Percentiles rank a stretch among this genome's conserved stretches.
Conservation (phyloP, 2,329 filamentous ascomycete genomes). For the Colletotrichum coccodes region DNA sequence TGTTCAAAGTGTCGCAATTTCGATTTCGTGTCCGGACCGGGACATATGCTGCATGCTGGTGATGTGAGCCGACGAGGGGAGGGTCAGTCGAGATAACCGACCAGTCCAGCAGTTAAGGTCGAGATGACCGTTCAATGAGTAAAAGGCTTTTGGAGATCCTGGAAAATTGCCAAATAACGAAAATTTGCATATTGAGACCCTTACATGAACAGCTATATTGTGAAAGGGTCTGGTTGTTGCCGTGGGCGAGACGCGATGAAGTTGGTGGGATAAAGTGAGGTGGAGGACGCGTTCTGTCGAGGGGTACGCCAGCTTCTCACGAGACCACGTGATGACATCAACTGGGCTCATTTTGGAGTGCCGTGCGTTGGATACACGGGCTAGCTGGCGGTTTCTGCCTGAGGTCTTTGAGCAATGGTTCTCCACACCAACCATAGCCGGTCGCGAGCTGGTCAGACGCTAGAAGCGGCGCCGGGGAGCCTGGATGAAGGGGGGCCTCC, state of each 20-base stretch:
- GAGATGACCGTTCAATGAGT: conserved; percentile 16
- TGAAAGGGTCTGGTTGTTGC: conserved; percentile 41
- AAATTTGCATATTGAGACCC: background rate
- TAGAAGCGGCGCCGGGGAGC: conserved; percentile 17
- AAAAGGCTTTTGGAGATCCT: conserved; percentile 19
- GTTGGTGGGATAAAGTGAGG: conserved; percentile 49
- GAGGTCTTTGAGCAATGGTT: conserved; percentile 9
- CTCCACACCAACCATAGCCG: background rate
- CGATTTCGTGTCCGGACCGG: conserved; percentile 19
- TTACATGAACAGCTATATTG: conserved; percentile 30
- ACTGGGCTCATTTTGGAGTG: background rate
- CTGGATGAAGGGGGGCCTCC: background rate
- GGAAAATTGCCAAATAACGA: conserved; percentile 38
- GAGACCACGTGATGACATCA: conserved; percentile 53
- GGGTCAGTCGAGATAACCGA: conserved; percentile 22
- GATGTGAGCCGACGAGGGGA: conserved; percentile 8
- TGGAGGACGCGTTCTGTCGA: conserved; percentile 54
- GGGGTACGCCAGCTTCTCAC: conserved; percentile 49
- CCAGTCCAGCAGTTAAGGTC: conserved; percentile 1
- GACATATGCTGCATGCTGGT: conserved; percentile 6
- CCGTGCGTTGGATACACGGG: background rate
- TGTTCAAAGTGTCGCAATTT: conserved; percentile 19
- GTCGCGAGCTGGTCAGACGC: background rate
- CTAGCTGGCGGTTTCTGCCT: conserved; percentile 12
- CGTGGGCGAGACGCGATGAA: conserved; percentile 28